Percentiles rank a stretch among this genome's conserved stretches.
Conservation (phyloP, 2,329 filamentous ascomycete species). For the Botrytis medusae region DNA sequence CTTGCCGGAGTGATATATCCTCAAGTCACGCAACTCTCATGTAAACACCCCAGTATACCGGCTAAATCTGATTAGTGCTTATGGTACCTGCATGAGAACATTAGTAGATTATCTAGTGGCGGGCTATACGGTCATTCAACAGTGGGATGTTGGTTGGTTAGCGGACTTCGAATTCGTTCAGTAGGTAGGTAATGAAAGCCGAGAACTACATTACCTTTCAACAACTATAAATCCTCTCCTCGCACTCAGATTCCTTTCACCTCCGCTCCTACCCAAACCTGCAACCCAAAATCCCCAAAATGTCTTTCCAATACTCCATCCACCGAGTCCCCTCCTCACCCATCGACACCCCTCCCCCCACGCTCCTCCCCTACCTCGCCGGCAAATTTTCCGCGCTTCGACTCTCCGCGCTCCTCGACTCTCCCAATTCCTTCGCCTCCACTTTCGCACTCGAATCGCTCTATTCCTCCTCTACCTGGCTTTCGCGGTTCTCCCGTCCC, state of each 20-base stretch:
- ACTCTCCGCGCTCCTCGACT: slow-evolving; percentile 37
- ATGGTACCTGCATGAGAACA: not conserved
- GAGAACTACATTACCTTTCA: not conserved
- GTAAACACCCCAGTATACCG: not conserved
- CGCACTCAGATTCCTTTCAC: no score
- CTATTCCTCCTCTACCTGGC: slow-evolving; percentile 36
- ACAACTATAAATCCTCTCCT: not conserved
- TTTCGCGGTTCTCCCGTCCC: slow-evolving; percentile 31
- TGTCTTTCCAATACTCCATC: slow-evolving; percentile 30
- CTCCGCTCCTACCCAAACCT: not conserved
- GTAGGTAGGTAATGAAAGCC: not conserved
- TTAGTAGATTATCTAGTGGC: not conserved
- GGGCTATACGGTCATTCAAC: not conserved
- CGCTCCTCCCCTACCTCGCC: slow-evolving; percentile 30
- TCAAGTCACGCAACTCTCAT: not conserved
- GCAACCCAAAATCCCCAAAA: not conserved
- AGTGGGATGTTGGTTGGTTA: not conserved
- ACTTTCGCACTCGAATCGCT: slow-evolving; percentile 39
- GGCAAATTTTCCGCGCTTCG: slow-evolving; percentile 36
- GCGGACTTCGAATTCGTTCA: no score
- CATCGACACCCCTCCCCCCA: slow-evolving; percentile 26
- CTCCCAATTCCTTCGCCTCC: slow-evolving; percentile 38
- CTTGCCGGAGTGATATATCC: no score
- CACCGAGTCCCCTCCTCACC: slow-evolving; percentile 19
- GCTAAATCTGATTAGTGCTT: not conserved